Evolutionary conservation across 345 rosid species (phyloP), one percentile per base, ranked within the genome.

Genomic region (Gossypium australe): DNA sequence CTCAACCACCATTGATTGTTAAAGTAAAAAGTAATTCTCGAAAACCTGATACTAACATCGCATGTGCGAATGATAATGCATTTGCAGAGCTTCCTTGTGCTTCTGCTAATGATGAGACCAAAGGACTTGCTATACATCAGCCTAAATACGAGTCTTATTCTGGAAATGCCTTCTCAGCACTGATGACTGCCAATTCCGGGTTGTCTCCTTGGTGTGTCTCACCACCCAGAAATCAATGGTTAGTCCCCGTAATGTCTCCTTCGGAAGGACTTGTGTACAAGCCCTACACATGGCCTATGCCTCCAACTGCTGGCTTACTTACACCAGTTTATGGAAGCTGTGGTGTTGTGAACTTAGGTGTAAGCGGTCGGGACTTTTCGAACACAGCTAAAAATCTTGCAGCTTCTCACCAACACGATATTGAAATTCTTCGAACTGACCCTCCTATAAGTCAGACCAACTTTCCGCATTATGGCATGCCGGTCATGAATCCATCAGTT

Each of bases 221-320:
- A 17, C 79, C 89, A 6, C 67, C 86, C 73, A 94, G 87, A 71
- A 85, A 75, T 78, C 97, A 91, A 76, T 91, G 94, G 97, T 73
- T 91, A 78, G 86, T 89, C 74, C 96, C 97, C 18, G 84, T 93
- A 22, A 85, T 91, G 83, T 86, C 98, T 58, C 94, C 88, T 20
- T 87, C 93, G 27, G 98, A 93, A 83, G 98, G 98, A 70, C 82
- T 91, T 49, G 82, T 91, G 48, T 93, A 91, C 79, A 93, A 91
- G 85, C 97, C 98, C 9, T 91, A 83, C 75, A 22, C 84, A 9
- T 86, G 87, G 25, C 89, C 89, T 11, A 85, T 86, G 55, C 92
- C 89, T 78, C 92, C 94, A 55, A 55, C 59, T 55, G 11, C 59
- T 16, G 88, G 88, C 48, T 75, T 82, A 25, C 70, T 83, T 85